Evolutionary conservation across 208 protist species (phyloP).

Genomic region (Leishmania arabica): DNA sequence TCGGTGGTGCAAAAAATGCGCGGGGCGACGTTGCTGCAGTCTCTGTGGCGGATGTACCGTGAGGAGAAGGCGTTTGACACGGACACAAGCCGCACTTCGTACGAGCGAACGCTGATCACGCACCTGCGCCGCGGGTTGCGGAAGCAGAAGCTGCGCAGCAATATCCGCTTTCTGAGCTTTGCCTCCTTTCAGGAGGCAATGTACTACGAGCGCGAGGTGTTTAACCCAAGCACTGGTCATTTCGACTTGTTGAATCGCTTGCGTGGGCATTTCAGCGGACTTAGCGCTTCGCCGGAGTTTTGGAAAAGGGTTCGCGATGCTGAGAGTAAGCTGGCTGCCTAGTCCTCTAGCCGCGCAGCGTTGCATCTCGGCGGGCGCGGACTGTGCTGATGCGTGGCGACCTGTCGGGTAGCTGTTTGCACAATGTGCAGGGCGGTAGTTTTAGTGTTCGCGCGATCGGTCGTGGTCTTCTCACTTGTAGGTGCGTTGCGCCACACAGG

Average conservation of each 20-base stretch:
- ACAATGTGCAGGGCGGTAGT: background rate
- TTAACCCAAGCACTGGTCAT: conserved; percentile 70
- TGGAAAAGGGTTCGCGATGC: conserved; percentile 17
- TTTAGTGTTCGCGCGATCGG: no score
- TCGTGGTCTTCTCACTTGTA: background rate
- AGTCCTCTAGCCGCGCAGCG: background rate
- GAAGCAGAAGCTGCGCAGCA: conserved; percentile 40
- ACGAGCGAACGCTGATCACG: conserved; percentile 39
- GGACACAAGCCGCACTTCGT: conserved; percentile 27
- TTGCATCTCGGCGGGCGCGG: background rate
- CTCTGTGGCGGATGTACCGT: conserved; percentile 80
- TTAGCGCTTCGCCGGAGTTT: conserved; percentile 34
- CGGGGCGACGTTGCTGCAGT: conserved; percentile 79
- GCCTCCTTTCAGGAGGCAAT: conserved; percentile 58
- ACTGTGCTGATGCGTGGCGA: background rate
- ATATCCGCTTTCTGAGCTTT: conserved; percentile 45
- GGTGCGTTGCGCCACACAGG: background rate
- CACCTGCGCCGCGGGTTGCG: conserved; percentile 62
- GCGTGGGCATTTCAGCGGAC: conserved; percentile 43
- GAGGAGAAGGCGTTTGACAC: conserved; percentile 59
- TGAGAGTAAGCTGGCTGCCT: background rate
- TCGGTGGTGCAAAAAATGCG: conserved; percentile 67
- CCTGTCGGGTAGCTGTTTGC: background rate
- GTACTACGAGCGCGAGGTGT: conserved; percentile 45
- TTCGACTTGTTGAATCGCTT: conserved; percentile 72